Conservation (phyloP, 1,284 basidiomycete genomes). For the Cutaneotrichosporon cutaneum region DNA sequence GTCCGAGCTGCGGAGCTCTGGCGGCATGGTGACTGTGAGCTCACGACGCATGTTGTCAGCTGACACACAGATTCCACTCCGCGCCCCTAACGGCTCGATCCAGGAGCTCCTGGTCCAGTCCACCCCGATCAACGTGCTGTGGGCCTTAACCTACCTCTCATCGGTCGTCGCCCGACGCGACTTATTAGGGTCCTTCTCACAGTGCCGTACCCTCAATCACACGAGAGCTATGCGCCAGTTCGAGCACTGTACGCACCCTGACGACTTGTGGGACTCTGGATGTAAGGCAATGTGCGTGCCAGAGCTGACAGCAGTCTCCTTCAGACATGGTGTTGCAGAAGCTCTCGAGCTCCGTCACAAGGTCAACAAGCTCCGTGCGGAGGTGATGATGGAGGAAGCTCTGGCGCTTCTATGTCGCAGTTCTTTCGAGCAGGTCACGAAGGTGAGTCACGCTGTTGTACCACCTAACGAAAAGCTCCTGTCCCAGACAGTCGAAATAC, state of each 20-base stretch:
- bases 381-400: constrained; percentile 43
- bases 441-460: constrained; percentile 22
- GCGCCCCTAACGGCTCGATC: background rate
- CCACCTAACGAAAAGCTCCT: constrained; percentile 26
- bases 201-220: constrained; percentile 34
- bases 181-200: constrained; percentile 12
- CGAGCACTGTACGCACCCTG: constrained; percentile 26
- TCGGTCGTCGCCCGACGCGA: constrained; percentile 37
- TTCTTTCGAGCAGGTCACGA: constrained; percentile 27
- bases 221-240: constrained; percentile 29
- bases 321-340: constrained; percentile 29
- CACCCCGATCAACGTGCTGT: constrained; percentile 42
- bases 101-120: constrained; percentile 33
- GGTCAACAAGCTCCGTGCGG: constrained; percentile 32
- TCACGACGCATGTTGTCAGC: background rate
- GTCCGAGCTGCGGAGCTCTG: constrained; percentile 22
- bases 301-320: constrained; percentile 30
- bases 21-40: constrained; percentile 35
- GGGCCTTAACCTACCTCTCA: constrained; percentile 36
- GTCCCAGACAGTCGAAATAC: constrained; percentile 19
- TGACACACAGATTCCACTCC: constrained; percentile 16
- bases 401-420: constrained; percentile 37
- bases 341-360: constrained; percentile 21
- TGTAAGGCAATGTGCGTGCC: constrained; percentile 30
- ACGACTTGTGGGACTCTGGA: constrained; percentile 47